Percentiles rank a stretch among this genome's conserved stretches.
These are phyloP conservation scores for Chaetomidium leptoderma DNA, from an alignment of 495 filamentous ascomycete species.

Conservation along the genomic window DNA sequence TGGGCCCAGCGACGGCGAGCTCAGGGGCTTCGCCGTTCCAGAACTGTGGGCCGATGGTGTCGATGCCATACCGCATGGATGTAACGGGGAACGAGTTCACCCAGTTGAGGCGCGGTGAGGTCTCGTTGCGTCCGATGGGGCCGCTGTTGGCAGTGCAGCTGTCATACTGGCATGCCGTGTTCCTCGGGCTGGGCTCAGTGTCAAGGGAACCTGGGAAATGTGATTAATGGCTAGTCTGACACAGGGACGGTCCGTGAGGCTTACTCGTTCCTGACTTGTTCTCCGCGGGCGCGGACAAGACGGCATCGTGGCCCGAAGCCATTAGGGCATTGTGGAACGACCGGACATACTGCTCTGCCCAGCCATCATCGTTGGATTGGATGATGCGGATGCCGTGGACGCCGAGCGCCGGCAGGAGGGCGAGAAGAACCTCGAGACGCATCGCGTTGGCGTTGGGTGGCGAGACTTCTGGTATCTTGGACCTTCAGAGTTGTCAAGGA, in stretches of 20 bases:
- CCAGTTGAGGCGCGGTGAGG: conserved; percentile 58
- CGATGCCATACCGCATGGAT: conserved; percentile 59
- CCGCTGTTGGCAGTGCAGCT: conserved; percentile 55
- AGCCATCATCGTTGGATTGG: conserved; percentile 67
- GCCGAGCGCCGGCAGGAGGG: conserved; percentile 13
- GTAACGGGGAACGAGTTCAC: conserved; percentile 68
- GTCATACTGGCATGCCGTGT: conserved; percentile 51
- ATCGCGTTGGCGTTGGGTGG: background rate
- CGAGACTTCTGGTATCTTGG: too few species aligned
- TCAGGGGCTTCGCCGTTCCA: conserved; percentile 50
- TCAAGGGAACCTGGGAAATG: conserved; percentile 49
- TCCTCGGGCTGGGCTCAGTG: conserved; percentile 41
- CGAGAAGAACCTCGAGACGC: conserved; percentile 3
- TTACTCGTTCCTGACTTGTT: conserved; percentile 60
- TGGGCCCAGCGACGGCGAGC: conserved; percentile 60
- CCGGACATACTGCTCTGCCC: conserved; percentile 64
- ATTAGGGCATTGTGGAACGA: conserved; percentile 50
- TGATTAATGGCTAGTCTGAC: background rate
- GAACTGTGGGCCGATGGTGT: conserved; percentile 47
- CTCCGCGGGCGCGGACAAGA: conserved; percentile 61
- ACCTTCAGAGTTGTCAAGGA: too few species aligned
- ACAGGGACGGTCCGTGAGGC: too few species aligned
- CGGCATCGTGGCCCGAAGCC: conserved; percentile 51
- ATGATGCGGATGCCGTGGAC: conserved; percentile 48
- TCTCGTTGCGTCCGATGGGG: conserved; percentile 51